A percentile compares a stretch with the other conserved stretches of the same genome.
Evolutionary conservation across 2,329 filamentous ascomycete species (phyloP).

Genomic region (Chalaropsis ovoidea): DNA sequence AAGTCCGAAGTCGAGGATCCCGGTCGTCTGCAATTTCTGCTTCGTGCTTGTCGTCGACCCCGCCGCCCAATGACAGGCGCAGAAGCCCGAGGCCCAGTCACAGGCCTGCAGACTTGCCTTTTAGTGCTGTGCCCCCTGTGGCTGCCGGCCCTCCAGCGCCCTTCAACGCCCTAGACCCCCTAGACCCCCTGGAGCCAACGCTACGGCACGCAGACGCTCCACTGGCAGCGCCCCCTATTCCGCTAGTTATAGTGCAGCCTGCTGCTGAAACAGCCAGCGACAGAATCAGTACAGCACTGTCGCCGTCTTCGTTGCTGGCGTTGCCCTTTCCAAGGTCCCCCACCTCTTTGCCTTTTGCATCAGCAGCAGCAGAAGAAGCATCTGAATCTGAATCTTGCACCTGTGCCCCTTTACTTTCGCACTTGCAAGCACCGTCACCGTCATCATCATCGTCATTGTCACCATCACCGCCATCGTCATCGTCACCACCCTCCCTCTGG

Average conservation of each 20-base stretch:
- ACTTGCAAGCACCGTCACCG: background rate
- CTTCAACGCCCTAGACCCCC: background rate
- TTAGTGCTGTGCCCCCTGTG: background rate
- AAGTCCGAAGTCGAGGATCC: background rate
- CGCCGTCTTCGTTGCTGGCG: conserved; percentile 1
- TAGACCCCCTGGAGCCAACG: background rate
- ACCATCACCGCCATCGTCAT: conserved; percentile 30
- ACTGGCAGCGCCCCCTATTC: background rate
- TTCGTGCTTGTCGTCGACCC: background rate
- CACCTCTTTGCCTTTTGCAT: conserved; percentile 8
- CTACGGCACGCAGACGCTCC: background rate
- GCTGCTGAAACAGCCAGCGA: background rate
- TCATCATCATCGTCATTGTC: conserved; percentile 22
- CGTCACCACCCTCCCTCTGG: conserved; percentile 24
- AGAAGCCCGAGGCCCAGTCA: background rate
- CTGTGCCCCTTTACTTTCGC: background rate
- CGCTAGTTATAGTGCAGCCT: conserved; percentile 3
- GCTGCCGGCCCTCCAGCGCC: background rate
- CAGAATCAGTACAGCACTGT: background rate
- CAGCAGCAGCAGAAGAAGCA: background rate
- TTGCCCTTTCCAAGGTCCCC: background rate
- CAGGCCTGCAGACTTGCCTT: background rate
- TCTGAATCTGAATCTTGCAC: background rate
- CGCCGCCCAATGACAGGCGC: background rate
- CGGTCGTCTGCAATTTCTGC: conserved; percentile 9